Base-by-base conservation (phyloP, 2,329 filamentous ascomycete genomes). In the Claviceps digitariae region DNA sequence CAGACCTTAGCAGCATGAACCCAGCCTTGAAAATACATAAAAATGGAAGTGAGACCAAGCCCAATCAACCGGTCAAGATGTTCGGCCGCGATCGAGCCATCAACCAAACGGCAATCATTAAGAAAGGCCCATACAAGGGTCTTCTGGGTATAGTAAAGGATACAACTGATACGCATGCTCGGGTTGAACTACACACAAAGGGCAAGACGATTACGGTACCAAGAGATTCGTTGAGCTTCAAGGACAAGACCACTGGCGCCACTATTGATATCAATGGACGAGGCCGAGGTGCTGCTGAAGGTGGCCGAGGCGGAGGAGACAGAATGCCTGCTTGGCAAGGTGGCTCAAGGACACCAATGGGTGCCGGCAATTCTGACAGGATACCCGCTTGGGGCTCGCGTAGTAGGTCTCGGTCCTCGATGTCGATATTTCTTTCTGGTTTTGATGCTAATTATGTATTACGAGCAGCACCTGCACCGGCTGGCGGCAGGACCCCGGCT, bases 81-180 rank as follows among this genome's bases (percentile, higher is more conserved):
- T 89, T 89, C 61, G 82, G 86, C 23, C 82, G 90, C 41, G 93
- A 98, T 67, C 82, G 83, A 53, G 77, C 93, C 29, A 83, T 97
- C 57, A 90, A 90, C 45, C 91, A 95, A 72, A 96, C 90, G 0
- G 90, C 97, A 46, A 88, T 85, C 51, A 86, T 97, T 63, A 82
- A 84, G 54, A 89, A 85, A 64, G 93, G 93, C 29, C 83, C 86
- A 23, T 90, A 91, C 74, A 98, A 98, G 71, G 91, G 91, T 54
- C 76, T 96, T 45, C 74, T 97, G 44, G 93, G 93, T 61, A 95
- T 96, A 59, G 90, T 98, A 61, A 96, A 95, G 66, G 91, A 97
- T 65, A 86, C 91, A 1, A 95, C 88, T 7, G 90, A 94, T 61
- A 81, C 81, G 3, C 82, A 86, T 62, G 91, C 89, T 31, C 86